Conservation (phyloP, 1,284 basidiomycete species). For the Phenoliferia sp. region DNA sequence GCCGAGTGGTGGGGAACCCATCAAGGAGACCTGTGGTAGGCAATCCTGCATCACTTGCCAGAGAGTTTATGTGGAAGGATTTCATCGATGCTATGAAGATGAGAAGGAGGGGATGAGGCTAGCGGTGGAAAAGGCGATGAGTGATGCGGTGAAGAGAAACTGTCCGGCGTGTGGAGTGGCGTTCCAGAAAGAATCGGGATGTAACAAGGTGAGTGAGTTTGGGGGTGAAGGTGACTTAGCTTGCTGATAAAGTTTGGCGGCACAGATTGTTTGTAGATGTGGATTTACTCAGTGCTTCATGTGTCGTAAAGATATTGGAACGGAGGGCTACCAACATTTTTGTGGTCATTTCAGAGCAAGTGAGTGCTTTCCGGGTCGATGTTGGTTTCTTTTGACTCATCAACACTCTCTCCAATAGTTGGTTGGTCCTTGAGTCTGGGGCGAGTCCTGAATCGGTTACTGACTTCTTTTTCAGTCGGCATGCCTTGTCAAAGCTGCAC, state of each 20-base stretch:
- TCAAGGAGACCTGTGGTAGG: constrained; percentile 12
- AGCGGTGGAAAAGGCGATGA: constrained; percentile 23
- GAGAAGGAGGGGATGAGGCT: constrained; percentile 18
- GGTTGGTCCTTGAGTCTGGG: background rate
- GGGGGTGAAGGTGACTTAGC: background rate
- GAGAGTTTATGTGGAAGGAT: background rate
- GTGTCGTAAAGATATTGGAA: constrained; percentile 13
- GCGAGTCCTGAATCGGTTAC: background rate
- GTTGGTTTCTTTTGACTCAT: too few species aligned
- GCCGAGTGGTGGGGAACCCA: background rate
- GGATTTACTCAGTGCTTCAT: constrained; percentile 14
- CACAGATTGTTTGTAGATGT: constrained; percentile 23
- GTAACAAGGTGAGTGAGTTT: constrained; percentile 24
- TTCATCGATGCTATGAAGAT: background rate
- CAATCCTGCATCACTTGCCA: constrained; percentile 13
- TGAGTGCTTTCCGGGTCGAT: background rate
- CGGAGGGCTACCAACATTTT: constrained; percentile 21
- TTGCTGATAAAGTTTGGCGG: background rate
- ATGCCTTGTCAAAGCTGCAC: background rate
- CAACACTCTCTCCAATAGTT: background rate
- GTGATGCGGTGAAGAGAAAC: constrained; percentile 7
- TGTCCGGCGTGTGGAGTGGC: constrained; percentile 17
- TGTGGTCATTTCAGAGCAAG: constrained; percentile 29
- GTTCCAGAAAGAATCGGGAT: constrained; percentile 18
- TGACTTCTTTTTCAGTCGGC: background rate